phyloP scores from a whole-genome alignment of 768 basidiomycete genomes.

The Infundibulicybe gibba region DNA sequence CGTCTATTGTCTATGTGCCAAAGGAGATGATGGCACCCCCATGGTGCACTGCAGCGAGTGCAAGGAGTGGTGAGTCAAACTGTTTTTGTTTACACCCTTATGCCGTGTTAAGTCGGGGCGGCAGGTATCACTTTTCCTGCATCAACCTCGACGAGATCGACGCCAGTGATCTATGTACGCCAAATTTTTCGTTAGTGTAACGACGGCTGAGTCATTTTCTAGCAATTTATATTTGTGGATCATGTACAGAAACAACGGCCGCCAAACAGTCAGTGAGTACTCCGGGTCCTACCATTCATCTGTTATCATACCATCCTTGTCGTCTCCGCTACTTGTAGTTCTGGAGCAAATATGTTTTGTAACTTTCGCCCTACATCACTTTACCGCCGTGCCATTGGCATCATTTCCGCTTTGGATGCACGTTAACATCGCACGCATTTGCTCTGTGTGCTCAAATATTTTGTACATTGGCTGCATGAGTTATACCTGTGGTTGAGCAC shows the following conservation, averaged over 20 bases:
- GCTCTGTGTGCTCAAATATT: slow-evolving; percentile 1
- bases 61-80: slow-evolving; percentile 52
- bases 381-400: not conserved
- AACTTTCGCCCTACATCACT: slow-evolving; percentile 20
- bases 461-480: slow-evolving; percentile 5
- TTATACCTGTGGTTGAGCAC: slow-evolving; percentile 11
- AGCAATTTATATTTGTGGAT: slow-evolving; percentile 58
- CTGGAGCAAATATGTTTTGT: slow-evolving; percentile 30
- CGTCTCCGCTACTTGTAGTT: slow-evolving; percentile 26
- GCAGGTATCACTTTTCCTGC: slow-evolving; percentile 85
- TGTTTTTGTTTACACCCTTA: slow-evolving; percentile 1
- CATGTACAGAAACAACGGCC: slow-evolving; percentile 57
- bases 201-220: slow-evolving; percentile 5
- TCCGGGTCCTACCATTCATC: slow-evolving; percentile 24
- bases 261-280: slow-evolving; percentile 77
- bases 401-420: not conserved
- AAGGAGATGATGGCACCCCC: slow-evolving; percentile 72
- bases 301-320: slow-evolving; percentile 24
- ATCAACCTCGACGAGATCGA: slow-evolving; percentile 56
- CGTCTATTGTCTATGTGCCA: slow-evolving; percentile 60
- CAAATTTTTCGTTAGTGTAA: not conserved
- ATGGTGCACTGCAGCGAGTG: slow-evolving; percentile 78
- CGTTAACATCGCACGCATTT: not conserved
- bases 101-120: slow-evolving; percentile 5
- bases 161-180: slow-evolving; percentile 78